Evolutionary conservation across 2,329 filamentous ascomycete genomes (phyloP).

Genomic region (Monosporascus ibericus): DNA sequence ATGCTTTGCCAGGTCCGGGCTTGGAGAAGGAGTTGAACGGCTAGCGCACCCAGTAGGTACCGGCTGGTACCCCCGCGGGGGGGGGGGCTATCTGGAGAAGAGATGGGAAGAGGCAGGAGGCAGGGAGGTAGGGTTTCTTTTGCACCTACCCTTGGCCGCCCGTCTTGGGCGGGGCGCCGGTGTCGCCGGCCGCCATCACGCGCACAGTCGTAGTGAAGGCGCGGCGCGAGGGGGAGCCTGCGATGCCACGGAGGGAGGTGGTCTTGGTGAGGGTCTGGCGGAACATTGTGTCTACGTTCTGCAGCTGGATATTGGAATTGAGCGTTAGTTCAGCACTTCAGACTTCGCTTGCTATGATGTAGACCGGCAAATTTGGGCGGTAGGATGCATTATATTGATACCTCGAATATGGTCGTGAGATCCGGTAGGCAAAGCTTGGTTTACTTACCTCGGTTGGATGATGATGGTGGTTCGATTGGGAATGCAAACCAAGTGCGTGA

Average conservation of each 20-base stretch:
- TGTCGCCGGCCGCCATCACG: conserved; percentile 65
- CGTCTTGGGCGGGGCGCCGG: conserved; percentile 51
- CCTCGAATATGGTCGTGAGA: no score
- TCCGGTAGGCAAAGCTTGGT: no score
- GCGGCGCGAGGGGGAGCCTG: conserved; percentile 41
- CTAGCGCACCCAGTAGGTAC: no score
- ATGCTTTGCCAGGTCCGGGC: background rate
- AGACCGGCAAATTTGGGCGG: no score
- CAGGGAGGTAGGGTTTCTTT: background rate
- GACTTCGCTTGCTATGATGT: no score
- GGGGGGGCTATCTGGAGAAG: no score
- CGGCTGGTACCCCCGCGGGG: no score
- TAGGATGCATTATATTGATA: conserved; percentile 3
- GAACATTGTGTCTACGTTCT: conserved; percentile 49
- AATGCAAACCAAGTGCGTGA: background rate
- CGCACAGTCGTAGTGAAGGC: conserved; percentile 59
- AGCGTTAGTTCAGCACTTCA: background rate
- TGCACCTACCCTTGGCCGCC: conserved; percentile 47
- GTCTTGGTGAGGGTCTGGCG: conserved; percentile 56
- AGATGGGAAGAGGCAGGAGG: background rate
- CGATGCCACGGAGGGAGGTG: conserved; percentile 46
- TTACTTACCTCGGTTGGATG: background rate
- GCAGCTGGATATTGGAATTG: conserved; percentile 11
- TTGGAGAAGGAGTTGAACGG: no score
- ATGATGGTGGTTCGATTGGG: background rate